These are phyloP conservation scores for Gliomastix tumulicola DNA, from an alignment of 2,329 filamentous ascomycete species.

Conservation along the genomic window DNA sequence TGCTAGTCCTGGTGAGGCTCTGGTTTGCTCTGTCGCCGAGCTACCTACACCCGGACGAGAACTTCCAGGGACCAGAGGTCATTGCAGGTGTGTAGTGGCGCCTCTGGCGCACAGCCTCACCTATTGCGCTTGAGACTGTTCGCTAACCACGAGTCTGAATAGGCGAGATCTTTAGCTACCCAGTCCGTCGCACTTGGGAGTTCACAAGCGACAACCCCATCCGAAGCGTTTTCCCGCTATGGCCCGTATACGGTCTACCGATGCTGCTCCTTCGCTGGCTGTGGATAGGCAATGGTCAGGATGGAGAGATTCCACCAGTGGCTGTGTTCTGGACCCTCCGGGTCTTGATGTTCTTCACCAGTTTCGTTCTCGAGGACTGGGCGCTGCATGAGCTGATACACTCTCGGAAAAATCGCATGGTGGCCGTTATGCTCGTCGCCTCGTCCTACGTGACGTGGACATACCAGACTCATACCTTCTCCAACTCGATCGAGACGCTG, in stretches of 20 bases:
- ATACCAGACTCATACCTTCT: slow-evolving; percentile 97
- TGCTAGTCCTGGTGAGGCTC: slow-evolving; percentile 78
- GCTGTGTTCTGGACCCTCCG: slow-evolving; percentile 86
- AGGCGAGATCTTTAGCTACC: slow-evolving; percentile 93
- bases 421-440: slow-evolving; percentile 77
- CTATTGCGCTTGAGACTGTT: too few species aligned
- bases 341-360: slow-evolving; percentile 86
- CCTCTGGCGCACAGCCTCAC: too few species aligned
- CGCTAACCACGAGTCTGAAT: too few species aligned
- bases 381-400: slow-evolving; percentile 86
- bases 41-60: slow-evolving; percentile 97
- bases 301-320: slow-evolving; percentile 72
- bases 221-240: slow-evolving; percentile 93
- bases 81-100: slow-evolving; percentile 84
- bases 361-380: slow-evolving; percentile 97
- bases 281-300: slow-evolving; percentile 75
- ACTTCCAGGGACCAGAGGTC: slow-evolving; percentile 96
- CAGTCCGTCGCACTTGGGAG: slow-evolving; percentile 88
- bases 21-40: slow-evolving; percentile 93
- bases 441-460: slow-evolving; percentile 99
- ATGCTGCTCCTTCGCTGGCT: slow-evolving; percentile 92
- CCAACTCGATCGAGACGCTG: slow-evolving; percentile 92
- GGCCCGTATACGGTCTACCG: slow-evolving; percentile 89
- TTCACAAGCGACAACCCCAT: slow-evolving; percentile 85
- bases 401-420: slow-evolving; percentile 61